Evolutionary conservation across 2,329 filamentous ascomycete genomes (phyloP).

Genomic region (Verticillium isaacii): DNA sequence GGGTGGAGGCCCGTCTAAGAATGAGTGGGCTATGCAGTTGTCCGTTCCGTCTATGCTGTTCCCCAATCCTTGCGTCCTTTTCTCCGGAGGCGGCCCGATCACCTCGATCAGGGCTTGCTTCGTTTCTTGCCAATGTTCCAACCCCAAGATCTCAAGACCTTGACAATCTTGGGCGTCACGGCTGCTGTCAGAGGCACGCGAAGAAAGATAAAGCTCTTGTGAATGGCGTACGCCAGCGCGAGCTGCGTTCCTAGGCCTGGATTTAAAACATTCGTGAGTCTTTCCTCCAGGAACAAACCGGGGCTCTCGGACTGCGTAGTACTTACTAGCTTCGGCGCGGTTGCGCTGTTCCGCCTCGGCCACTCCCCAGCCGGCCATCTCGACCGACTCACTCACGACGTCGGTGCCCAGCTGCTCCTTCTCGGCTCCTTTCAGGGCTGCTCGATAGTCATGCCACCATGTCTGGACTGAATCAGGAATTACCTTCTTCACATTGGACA

Average conservation of each 20-base stretch:
- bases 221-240: conserved; percentile 89
- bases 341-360: conserved; percentile 58
- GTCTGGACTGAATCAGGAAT: conserved; percentile 57
- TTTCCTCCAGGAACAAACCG: neutral
- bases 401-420: conserved; percentile 36
- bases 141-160: conserved; percentile 79
- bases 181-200: conserved; percentile 90
- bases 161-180: conserved; percentile 91
- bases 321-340: conserved; percentile 70
- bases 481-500: conserved; percentile 52
- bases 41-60: neutral
- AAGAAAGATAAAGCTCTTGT: conserved; percentile 96
- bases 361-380: conserved; percentile 56
- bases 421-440: conserved; percentile 41
- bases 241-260: conserved; percentile 72
- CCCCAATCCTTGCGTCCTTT: neutral
- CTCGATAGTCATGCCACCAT: conserved; percentile 44
- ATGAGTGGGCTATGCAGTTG: neutral
- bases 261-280: neutral
- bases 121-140: conserved; percentile 80
- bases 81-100: neutral
- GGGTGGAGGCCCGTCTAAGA: neutral
- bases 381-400: conserved; percentile 38
- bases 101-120: neutral
- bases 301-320: neutral